Base-by-base conservation (phyloP, 2,329 filamentous ascomycete species). In the Alternaria rosae region DNA sequence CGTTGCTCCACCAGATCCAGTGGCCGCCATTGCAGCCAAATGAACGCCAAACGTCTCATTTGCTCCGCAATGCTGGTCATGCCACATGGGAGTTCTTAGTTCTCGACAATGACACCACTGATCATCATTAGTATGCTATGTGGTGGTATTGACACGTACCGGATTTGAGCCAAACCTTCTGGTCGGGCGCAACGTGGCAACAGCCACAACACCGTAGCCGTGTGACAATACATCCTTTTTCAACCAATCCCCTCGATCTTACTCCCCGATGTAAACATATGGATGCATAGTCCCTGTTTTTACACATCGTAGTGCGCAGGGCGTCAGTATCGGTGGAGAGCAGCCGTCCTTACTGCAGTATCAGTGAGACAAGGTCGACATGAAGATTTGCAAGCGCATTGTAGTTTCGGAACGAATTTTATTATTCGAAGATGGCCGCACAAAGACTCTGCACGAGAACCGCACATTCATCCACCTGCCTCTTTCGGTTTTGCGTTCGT, bases 131-230 rank as follows among this genome's bases (percentile, higher is more conserved):
- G 44, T 55, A 45, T 53, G 56, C 25, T 35, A 12, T 21, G 32
- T 32, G 35, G 35, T 26, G 41, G 43, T 9, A 15, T 38, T 21
- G 28, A 54, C 26, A 59, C 30, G 25, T 26, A 51, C 7, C 21
- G 32, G 26, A 44, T 26, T 17, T 26, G 26, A 54, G 38, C 25
- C 44, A 35, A 52, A n/a, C 38, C 35, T 53, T 44, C 51, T 44
- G 51, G 28, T 53, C 35, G 32, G 54, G 44, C 50, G 50, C 67
- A 67, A 70, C 65, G 67, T 72, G 67, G 68, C 64, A 57, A 38
- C n/a, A 45, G 12, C 25, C 57, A 63, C 57, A 57, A 52, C 63
- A 58, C 56, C 50, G 53, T 26, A 26, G 26, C n/a, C 51, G 67
- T 67, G 35, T 28, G 15, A 65, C 61, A 23, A 21, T 59, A 60